Evolutionary conservation across 306 rosid genomes (phyloP).

Genomic region (Cercis canadensis): DNA sequence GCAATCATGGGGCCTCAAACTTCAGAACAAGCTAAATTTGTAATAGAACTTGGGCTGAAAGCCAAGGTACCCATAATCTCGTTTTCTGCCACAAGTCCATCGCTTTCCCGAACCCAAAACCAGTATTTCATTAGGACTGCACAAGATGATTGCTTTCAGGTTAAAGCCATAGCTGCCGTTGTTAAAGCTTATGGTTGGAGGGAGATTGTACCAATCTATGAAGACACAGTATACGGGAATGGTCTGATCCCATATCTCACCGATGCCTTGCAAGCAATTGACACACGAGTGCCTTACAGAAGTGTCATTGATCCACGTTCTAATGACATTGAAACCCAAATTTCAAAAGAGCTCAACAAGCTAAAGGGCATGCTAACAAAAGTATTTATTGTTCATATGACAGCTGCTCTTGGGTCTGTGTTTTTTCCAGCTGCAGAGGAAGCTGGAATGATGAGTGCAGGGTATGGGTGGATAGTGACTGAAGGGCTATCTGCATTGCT

Average conservation of each 20-base stretch:
- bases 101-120: constrained; percentile 35
- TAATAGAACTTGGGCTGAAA: constrained; percentile 29
- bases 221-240: constrained; percentile 40
- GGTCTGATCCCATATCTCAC: constrained; percentile 37
- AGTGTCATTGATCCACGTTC: constrained; percentile 34
- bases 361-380: constrained; percentile 16
- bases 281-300: constrained; percentile 19
- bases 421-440: constrained; percentile 40
- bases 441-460: constrained; percentile 44
- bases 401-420: constrained; percentile 13
- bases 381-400: constrained; percentile 52
- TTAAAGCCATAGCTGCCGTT: constrained; percentile 28
- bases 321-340: background rate
- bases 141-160: constrained; percentile 30
- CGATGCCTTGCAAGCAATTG: constrained; percentile 34
- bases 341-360: constrained; percentile 29
- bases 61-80: constrained; percentile 39
- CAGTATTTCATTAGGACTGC: constrained; percentile 38
- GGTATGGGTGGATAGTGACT: constrained; percentile 39
- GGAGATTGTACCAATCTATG: constrained; percentile 41
- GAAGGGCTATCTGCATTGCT: constrained; percentile 38
- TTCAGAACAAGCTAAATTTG: constrained; percentile 37
- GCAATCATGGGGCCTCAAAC: constrained; percentile 44
- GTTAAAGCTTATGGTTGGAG: constrained; percentile 37
- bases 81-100: constrained; percentile 43